A percentile compares a stretch with the other conserved stretches of the same genome.
These are phyloP conservation scores for Boletus rufocinnamomeus DNA, from an alignment of 768 basidiomycete genomes.

Conservation along the genomic window DNA sequence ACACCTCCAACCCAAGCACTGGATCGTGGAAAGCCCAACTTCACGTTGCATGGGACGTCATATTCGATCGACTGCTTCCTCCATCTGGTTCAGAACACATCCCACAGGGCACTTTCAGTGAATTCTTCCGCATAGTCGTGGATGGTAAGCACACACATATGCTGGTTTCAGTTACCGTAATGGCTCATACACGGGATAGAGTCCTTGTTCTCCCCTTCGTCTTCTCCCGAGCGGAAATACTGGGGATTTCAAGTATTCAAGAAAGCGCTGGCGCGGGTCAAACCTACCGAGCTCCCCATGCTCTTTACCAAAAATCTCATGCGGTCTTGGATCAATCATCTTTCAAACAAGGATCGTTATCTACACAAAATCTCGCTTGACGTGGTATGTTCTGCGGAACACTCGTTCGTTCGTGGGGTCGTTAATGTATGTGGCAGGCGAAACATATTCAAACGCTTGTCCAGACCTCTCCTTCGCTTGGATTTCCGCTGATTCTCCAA, in stretches of 20 bases:
- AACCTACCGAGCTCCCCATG: constrained; percentile 70
- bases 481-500: constrained; percentile 83
- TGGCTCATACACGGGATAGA: constrained; percentile 47
- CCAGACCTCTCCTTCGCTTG: constrained; percentile 72
- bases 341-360: constrained; percentile 85
- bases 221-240: constrained; percentile 86
- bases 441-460: constrained; percentile 75
- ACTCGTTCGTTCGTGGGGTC: not conserved
- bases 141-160: constrained; percentile 63
- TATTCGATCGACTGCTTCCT: constrained; percentile 75
- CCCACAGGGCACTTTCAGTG: constrained; percentile 69
- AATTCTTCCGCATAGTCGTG: constrained; percentile 89
- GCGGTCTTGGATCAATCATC: constrained; percentile 95
- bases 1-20: constrained; percentile 48
- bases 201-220: constrained; percentile 79
- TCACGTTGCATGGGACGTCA: constrained; percentile 88
- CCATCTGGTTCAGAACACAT: constrained; percentile 37
- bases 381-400: constrained; percentile 52
- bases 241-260: constrained; percentile 96
- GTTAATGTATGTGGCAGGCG: constrained; percentile 47
- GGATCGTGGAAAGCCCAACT: constrained; percentile 86
- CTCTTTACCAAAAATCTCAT: constrained; percentile 95
- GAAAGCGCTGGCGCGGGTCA: constrained; percentile 69
- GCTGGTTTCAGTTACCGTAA: not conserved
- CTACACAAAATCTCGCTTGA: constrained; percentile 86